Conservation (phyloP, 495 filamentous ascomycete species). For the Tuber magnatum region DNA sequence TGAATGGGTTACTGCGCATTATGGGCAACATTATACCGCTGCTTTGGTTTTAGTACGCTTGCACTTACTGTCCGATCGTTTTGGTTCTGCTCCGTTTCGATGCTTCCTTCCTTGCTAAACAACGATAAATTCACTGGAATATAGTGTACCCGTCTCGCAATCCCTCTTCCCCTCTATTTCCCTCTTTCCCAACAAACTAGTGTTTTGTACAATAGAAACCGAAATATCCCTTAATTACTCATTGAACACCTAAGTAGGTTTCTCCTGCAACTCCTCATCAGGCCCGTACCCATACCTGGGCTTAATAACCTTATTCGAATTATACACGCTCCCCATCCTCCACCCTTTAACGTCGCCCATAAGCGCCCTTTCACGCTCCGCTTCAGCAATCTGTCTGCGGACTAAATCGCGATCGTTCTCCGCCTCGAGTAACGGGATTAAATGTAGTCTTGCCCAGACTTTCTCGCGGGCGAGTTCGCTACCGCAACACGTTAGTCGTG, state of each 20-base stretch:
- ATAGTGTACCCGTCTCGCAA: background rate
- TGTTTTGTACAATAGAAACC: background rate
- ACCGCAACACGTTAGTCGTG: conserved; percentile 15
- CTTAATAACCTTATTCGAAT: conserved; percentile 65
- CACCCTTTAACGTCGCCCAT: conserved; percentile 64
- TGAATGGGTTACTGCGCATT: background rate
- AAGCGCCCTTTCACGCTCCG: conserved; percentile 81
- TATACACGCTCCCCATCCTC: conserved; percentile 58
- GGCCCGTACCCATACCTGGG: background rate
- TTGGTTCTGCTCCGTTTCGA: background rate
- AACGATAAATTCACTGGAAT: background rate
- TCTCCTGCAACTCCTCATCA: background rate
- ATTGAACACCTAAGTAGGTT: background rate
- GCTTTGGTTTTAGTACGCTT: background rate
- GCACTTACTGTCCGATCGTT: background rate
- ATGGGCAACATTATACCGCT: background rate
- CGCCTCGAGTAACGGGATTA: conserved; percentile 86
- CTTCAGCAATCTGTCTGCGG: conserved; percentile 71
- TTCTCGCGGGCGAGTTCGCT: conserved; percentile 95
- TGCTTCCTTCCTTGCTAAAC: background rate
- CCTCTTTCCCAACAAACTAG: background rate
- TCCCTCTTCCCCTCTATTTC: background rate
- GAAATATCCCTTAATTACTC: background rate
- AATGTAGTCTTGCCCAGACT: conserved; percentile 90
- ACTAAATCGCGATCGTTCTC: conserved; percentile 94